Evolutionary conservation across 78 protist species (phyloP).

Genomic region (Bigelowiella natans): DNA sequence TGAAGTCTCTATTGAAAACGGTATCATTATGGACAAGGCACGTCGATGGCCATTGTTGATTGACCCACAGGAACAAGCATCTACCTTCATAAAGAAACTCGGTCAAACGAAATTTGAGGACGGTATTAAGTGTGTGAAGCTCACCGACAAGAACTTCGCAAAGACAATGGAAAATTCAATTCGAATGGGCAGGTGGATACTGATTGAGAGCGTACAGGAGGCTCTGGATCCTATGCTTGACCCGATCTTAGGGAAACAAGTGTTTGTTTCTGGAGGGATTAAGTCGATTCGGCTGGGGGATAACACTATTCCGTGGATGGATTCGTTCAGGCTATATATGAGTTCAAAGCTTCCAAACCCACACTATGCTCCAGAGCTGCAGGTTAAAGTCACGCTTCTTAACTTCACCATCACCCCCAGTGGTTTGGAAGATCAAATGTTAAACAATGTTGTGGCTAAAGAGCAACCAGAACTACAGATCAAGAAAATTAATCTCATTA

Average conservation of each 20-base stretch:
- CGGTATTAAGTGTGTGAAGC: slow-evolving; percentile 49
- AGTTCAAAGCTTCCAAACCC: slow-evolving; percentile 82
- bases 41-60: slow-evolving; percentile 72
- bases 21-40: slow-evolving; percentile 41
- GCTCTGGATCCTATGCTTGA: slow-evolving; percentile 68
- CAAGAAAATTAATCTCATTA: slow-evolving; percentile 45
- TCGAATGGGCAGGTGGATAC: slow-evolving; percentile 61
- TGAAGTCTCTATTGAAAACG: slow-evolving; percentile 67
- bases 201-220: slow-evolving; percentile 71
- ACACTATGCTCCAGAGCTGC: slow-evolving; percentile 64
- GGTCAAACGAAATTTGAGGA: slow-evolving; percentile 37
- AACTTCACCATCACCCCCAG: slow-evolving; percentile 45
- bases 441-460: slow-evolving; percentile 34
- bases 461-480: slow-evolving; percentile 38
- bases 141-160: slow-evolving; percentile 39
- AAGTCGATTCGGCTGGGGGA: slow-evolving; percentile 66
- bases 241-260: slow-evolving; percentile 62
- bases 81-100: slow-evolving; percentile 56
- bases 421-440: slow-evolving; percentile 49
- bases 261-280: slow-evolving; percentile 30
- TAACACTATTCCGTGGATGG: slow-evolving; percentile 53
- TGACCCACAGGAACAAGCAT: slow-evolving; percentile 91
- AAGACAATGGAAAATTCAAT: slow-evolving; percentile 48
- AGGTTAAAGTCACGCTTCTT: slow-evolving; percentile 38
- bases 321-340: slow-evolving; percentile 58